Evolutionary conservation across 306 rosid genomes (phyloP).

Genomic region (Quercus rubra): DNA sequence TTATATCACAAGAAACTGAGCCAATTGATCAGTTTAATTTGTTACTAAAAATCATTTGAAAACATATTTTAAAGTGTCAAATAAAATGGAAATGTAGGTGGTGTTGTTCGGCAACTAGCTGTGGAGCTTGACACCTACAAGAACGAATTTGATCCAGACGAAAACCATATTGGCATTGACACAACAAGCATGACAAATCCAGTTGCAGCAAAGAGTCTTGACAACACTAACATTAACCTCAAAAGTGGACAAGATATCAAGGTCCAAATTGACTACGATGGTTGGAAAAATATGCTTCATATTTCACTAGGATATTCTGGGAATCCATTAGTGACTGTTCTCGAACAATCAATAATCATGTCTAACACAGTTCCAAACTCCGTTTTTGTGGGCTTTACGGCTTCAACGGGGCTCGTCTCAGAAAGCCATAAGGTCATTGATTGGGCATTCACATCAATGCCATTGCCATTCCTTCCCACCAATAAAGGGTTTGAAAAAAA

Average conservation of each 20-base stretch:
- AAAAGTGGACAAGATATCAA: constrained; percentile 45
- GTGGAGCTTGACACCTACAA: constrained; percentile 50
- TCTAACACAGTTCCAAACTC: constrained; percentile 32
- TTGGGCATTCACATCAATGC: constrained; percentile 56
- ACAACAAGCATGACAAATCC: constrained; percentile 42
- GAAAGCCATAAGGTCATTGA: constrained; percentile 40
- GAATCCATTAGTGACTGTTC: constrained; percentile 25
- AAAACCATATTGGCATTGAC: constrained; percentile 48
- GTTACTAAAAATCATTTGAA: too few species aligned
- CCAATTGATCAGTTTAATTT: too few species aligned
- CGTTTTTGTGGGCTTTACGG: constrained; percentile 57
- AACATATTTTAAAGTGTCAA: too few species aligned
- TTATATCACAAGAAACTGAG: too few species aligned
- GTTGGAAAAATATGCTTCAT: constrained; percentile 29
- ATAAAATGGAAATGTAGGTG: constrained; percentile 24
- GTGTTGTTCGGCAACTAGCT: constrained; percentile 35
- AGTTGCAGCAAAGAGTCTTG: constrained; percentile 33
- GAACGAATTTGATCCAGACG: constrained; percentile 57
- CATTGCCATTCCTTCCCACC: constrained; percentile 23
- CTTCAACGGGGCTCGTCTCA: constrained; percentile 40
- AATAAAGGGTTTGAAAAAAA: not conserved
- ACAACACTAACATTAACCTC: constrained; percentile 31
- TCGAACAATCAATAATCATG: constrained; percentile 35
- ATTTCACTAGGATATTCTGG: constrained; percentile 38
- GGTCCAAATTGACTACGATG: constrained; percentile 47